Evolutionary conservation across 345 rosid species (phyloP).

Genomic region (Rhodamnia rubescens): DNA sequence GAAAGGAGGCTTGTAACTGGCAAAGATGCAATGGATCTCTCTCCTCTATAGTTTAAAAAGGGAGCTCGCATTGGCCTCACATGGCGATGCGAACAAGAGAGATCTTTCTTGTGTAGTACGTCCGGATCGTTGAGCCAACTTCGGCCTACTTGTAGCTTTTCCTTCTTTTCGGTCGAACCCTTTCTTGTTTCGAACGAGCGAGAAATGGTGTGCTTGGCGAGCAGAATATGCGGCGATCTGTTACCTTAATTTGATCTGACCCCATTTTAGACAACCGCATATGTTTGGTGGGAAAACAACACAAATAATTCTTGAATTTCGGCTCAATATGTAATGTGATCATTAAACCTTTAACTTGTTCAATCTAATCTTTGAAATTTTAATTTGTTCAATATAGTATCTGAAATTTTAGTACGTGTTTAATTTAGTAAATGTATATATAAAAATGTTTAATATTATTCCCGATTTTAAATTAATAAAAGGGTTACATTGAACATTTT

Average conservation of each 20-base stretch:
- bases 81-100: not conserved
- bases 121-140: not conserved
- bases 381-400: too few relatives aligned
- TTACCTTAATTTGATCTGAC: not conserved
- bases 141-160: not conserved
- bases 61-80: not conserved
- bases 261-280: not conserved
- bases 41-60: not conserved
- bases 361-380: too few relatives aligned
- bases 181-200: not conserved
- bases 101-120: not conserved
- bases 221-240: not conserved
- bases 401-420: too few relatives aligned
- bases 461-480: too few relatives aligned
- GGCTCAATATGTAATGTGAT: too few relatives aligned
- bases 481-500: too few relatives aligned
- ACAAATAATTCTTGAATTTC: too few relatives aligned
- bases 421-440: too few relatives aligned
- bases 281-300: too few relatives aligned
- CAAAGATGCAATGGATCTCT: not conserved
- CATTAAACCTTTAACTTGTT: too few relatives aligned
- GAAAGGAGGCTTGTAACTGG: not conserved
- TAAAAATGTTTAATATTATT: too few relatives aligned
- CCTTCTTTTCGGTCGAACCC: not conserved
- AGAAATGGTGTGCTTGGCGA: not conserved